Evolutionary conservation across 1,139 yeast genomes (phyloP).

Genomic region (Candida gigantensis): DNA sequence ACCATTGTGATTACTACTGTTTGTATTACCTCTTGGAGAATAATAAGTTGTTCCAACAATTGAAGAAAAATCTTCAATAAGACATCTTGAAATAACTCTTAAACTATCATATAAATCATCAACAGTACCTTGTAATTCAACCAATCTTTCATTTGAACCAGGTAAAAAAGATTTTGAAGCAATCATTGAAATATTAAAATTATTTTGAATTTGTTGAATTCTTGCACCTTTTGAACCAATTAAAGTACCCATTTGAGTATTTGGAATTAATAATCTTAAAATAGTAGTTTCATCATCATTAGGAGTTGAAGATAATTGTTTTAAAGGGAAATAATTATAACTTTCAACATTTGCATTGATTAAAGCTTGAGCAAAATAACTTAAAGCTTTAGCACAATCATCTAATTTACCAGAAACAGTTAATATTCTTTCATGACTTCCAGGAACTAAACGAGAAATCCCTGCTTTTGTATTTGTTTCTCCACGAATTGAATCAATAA

Average conservation of each 20-base stretch:
- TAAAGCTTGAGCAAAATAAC: conserved; percentile 70
- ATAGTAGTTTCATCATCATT: conserved; percentile 54
- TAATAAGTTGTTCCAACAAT: conserved; percentile 69
- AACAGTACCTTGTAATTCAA: conserved; percentile 84
- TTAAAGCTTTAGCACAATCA: conserved; percentile 70
- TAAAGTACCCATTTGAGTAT: conserved; percentile 86
- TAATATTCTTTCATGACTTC: conserved; percentile 81
- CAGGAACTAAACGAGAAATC: conserved; percentile 77
- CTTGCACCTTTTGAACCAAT: conserved; percentile 85
- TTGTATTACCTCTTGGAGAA: conserved; percentile 48
- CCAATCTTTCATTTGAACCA: conserved; percentile 82
- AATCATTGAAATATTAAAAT: conserved; percentile 73
- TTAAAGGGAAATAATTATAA: conserved; percentile 64
- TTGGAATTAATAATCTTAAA: conserved; percentile 75
- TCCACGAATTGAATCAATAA: conserved; percentile 76
- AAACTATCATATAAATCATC: conserved; percentile 61
- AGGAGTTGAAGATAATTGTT: conserved; percentile 54
- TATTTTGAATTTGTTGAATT: conserved; percentile 78
- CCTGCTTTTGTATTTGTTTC: conserved; percentile 86
- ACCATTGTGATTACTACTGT: conserved; percentile 11
- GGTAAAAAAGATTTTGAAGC: conserved; percentile 86
- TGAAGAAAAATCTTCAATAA: conserved; percentile 70
- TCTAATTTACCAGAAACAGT: conserved; percentile 81
- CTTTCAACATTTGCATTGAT: conserved; percentile 38
- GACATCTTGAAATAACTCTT: conserved; percentile 66